Evolutionary conservation across 2,329 filamentous ascomycete species (phyloP), one percentile per base, ranked within the genome.

Genomic region (Pleoardoris graminearum): DNA sequence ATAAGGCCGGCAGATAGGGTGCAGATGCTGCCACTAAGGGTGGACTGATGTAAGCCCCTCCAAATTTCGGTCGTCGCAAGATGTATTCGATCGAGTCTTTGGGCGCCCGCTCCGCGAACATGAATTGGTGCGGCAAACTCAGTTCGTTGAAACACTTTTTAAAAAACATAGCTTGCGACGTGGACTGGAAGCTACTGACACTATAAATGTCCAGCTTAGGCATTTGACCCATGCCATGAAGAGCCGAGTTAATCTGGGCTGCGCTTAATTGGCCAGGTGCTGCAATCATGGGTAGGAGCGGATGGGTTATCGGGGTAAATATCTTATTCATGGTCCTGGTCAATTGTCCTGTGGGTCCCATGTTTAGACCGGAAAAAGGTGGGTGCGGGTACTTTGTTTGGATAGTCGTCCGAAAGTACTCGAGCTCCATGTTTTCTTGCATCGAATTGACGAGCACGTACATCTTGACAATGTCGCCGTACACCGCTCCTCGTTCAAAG

Each of bases 401-500:
- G 68, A 94, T 86, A 59, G 85, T 82, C 10, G 89, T 91, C 25
- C 90, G 86, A 75, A 96, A 95, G 72, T 92, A 92, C 72, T 95
- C 91, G 29, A 95, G 81, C 75, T 95, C 90, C 68, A 95, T 94
- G 72, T 95, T 94, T 63, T 92, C 90, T 67, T 91, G 90, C 68
- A 89, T 86, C 35, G 88, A 87, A 67, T 85, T 87, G 67, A 91
- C 89, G 67, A 92, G 87, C 27, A 88, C 86, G 65, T 94, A 94
- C 89, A 95, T 94, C 77, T 94, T 95, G 67, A 95, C 86, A 51
- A 95, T 90, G 70, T 95, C 90, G 41, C 88, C 88, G 61, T 91
- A 91, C 53, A 84, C 83, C 41, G 83, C 83, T 7, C 88, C 90
- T 60, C 86, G 82, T 53, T 84, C 78, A 62, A 92, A 95, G 3